These are phyloP conservation scores for Deuterostichococcus epilithicus DNA, from an alignment of 139 green algal species.

Conservation along the genomic window DNA sequence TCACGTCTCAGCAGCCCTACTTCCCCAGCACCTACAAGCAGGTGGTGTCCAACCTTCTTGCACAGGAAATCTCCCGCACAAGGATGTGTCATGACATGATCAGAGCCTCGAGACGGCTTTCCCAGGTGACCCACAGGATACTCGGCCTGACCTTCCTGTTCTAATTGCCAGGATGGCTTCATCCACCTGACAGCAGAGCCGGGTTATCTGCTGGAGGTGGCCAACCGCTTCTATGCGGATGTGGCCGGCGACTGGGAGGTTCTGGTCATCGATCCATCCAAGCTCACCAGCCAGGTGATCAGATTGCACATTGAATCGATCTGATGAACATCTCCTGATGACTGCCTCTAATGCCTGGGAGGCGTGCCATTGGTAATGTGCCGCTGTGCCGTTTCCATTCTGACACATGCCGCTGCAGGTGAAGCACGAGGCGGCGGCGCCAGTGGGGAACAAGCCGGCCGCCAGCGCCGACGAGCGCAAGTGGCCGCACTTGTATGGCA, in stretches of 20 bases:
- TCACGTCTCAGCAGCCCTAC: constrained; percentile 18
- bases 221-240: constrained; percentile 64
- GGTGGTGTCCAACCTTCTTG: not conserved
- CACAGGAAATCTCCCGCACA: not conserved
- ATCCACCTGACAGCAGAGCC: constrained; percentile 68
- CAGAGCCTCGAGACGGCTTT: too few relatives aligned
- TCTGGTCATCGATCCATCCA: constrained; percentile 31
- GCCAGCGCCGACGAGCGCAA: not conserved
- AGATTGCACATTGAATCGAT: constrained; percentile 51
- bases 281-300: constrained; percentile 38
- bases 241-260: constrained; percentile 34
- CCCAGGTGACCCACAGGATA: not conserved
- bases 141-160: not conserved
- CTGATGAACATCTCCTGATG: constrained; percentile 48
- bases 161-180: constrained; percentile 70
- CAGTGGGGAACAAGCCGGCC: constrained; percentile 45
- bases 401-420: constrained; percentile 33
- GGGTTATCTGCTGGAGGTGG: constrained; percentile 48
- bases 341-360: not conserved
- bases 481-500: constrained; percentile 69
- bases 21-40: constrained; percentile 47
- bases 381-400: not conserved
- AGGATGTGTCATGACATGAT: not conserved
- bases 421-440: constrained; percentile 57
- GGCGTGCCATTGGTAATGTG: not conserved